These are phyloP conservation scores for Spirogloea muscicola DNA, from an alignment of 139 green algal species.

Conservation along the genomic window DNA sequence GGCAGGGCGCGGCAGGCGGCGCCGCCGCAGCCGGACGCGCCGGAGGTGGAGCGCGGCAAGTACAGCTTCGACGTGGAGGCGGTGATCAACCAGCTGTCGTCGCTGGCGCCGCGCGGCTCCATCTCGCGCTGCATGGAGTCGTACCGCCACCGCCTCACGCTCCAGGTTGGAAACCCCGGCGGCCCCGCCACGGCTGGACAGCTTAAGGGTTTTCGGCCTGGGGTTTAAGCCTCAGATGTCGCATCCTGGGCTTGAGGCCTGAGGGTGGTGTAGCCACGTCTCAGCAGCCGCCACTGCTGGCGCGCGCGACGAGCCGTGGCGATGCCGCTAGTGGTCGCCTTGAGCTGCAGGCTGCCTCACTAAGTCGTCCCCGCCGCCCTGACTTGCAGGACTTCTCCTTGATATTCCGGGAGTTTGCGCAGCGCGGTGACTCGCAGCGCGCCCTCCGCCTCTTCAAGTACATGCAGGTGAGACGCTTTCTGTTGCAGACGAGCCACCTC, in stretches of 20 bases:
- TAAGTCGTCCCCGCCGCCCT: not conserved
- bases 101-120: slow-evolving; percentile 41
- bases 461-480: slow-evolving; percentile 30
- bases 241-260: too few species aligned
- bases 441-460: slow-evolving; percentile 25
- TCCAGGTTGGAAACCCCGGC: slow-evolving; percentile 11
- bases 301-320: not conserved
- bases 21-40: slow-evolving; percentile 2
- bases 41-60: slow-evolving; percentile 3
- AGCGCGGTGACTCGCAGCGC: slow-evolving; percentile 19
- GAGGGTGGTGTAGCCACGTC: too few species aligned
- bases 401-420: slow-evolving; percentile 25
- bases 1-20: not conserved
- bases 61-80: slow-evolving; percentile 32
- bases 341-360: not conserved
- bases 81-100: slow-evolving; percentile 32
- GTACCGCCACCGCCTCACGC: slow-evolving; percentile 20
- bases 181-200: too few species aligned
- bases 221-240: too few species aligned
- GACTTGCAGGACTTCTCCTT: slow-evolving; percentile 16
- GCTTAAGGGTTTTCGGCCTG: not conserved
- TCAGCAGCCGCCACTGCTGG: not conserved
- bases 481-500: too few species aligned
- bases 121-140: slow-evolving; percentile 39
- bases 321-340: not conserved